These are phyloP conservation scores for Aspergillus nomiae DNA, from an alignment of 2,329 filamentous ascomycete species.

Conservation along the genomic window DNA sequence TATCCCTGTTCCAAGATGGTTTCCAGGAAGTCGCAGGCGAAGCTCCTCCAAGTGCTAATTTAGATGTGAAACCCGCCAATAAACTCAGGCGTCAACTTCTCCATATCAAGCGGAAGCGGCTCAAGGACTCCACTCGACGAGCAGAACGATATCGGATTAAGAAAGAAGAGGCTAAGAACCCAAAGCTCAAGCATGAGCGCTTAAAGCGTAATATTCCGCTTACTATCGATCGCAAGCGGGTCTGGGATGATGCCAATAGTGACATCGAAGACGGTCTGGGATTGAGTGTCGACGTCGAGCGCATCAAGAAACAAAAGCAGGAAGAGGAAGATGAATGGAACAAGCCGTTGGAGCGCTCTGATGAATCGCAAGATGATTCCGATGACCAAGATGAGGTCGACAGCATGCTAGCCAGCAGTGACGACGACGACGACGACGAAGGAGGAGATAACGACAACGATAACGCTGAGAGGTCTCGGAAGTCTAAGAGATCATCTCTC, in stretches of 20 bases:
- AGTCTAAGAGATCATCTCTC: slow-evolving; percentile 34
- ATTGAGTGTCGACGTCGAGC: slow-evolving; percentile 50
- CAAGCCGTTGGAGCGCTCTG: slow-evolving; percentile 33
- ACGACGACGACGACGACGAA: slow-evolving; percentile 53
- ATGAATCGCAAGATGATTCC: slow-evolving; percentile 42
- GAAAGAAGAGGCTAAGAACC: slow-evolving; percentile 83
- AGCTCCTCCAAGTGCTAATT: slow-evolving; percentile 47
- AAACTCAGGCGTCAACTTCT: slow-evolving; percentile 78
- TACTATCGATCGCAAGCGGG: slow-evolving; percentile 83
- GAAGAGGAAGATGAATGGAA: slow-evolving; percentile 48
- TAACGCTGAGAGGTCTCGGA: slow-evolving; percentile 31
- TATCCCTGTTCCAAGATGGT: slow-evolving; percentile 48
- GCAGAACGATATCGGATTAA: slow-evolving; percentile 76
- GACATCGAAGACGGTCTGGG: slow-evolving; percentile 51
- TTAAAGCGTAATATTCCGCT: slow-evolving; percentile 75
- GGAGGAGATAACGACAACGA: slow-evolving; percentile 54
- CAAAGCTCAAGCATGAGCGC: slow-evolving; percentile 71
- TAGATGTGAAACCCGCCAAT: slow-evolving; percentile 65
- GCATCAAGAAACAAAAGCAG: slow-evolving; percentile 50
- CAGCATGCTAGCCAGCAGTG: slow-evolving; percentile 72
- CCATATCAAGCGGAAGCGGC: slow-evolving; percentile 78
- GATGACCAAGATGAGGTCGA: slow-evolving; percentile 63
- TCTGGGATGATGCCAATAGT: slow-evolving; percentile 77
- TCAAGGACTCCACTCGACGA: slow-evolving; percentile 71
- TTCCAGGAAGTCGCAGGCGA: slow-evolving; percentile 47